Conservation (phyloP, 768 basidiomycete genomes). For the Exsudoporus frostii region DNA sequence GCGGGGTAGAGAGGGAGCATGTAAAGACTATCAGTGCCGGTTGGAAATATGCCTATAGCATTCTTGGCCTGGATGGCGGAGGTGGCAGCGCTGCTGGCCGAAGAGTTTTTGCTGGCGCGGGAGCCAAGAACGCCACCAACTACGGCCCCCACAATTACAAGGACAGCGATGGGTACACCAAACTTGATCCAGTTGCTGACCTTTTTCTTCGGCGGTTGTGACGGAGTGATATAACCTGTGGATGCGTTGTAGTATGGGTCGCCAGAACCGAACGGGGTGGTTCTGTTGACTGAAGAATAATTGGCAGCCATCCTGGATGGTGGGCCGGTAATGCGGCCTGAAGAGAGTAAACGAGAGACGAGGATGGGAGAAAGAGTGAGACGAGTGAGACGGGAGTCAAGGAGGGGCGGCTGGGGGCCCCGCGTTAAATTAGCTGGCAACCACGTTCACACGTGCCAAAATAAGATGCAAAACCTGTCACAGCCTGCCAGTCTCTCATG, state of each 20-base stretch:
- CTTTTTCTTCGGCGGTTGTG: constrained; percentile 44
- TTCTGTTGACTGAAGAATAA: constrained; percentile 34
- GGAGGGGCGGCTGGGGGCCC: neutral
- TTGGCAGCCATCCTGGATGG: constrained; percentile 37
- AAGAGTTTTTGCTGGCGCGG: constrained; percentile 42
- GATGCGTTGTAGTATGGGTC: constrained; percentile 71
- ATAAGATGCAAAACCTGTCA: neutral
- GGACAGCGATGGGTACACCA: constrained; percentile 62
- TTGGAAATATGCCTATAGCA: constrained; percentile 65
- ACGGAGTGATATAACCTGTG: constrained; percentile 63
- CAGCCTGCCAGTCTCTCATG: too few relatives aligned
- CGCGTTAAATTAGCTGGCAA: neutral
- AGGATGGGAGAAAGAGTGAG: constrained; percentile 12
- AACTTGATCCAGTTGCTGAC: constrained; percentile 73
- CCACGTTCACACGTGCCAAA: constrained; percentile 15
- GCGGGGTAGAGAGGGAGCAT: constrained; percentile 85
- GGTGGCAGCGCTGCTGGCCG: constrained; percentile 38
- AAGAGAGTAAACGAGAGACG: constrained; percentile 23
- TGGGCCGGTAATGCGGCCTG: constrained; percentile 14
- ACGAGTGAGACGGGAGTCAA: constrained; percentile 4
- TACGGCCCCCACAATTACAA: constrained; percentile 64
- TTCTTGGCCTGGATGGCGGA: constrained; percentile 58
- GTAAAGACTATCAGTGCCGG: constrained; percentile 74
- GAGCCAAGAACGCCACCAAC: constrained; percentile 81
- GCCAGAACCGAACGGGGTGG: constrained; percentile 53